Evolutionary conservation across 495 filamentous ascomycete genomes (phyloP).

Genomic region (Amorphotheca resinae): DNA sequence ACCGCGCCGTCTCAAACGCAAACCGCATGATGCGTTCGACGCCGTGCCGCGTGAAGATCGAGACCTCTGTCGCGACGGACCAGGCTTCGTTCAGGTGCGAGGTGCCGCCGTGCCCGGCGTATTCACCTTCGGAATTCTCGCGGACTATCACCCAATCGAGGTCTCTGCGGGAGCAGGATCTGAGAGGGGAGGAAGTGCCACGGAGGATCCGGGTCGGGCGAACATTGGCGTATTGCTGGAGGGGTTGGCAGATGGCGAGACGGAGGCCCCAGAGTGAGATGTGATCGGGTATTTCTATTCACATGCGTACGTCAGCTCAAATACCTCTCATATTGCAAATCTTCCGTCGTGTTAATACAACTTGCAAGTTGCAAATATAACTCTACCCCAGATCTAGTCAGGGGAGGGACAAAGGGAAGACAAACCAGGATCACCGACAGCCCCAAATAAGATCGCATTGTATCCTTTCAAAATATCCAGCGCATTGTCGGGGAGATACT

Average conservation of each 20-base stretch:
- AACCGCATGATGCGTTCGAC: slow-evolving; percentile 44
- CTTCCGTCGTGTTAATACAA: too few species aligned
- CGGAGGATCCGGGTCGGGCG: slow-evolving; percentile 39
- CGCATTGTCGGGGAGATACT: slow-evolving; percentile 42
- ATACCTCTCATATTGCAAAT: neutral
- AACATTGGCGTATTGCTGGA: slow-evolving; percentile 46
- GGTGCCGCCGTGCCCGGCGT: slow-evolving; percentile 42
- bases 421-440: slow-evolving; percentile 41
- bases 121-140: slow-evolving; percentile 47
- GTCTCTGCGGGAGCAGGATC: slow-evolving; percentile 27
- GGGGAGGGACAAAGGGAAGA: neutral
- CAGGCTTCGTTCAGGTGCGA: slow-evolving; percentile 37
- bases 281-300: slow-evolving; percentile 41
- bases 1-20: slow-evolving; percentile 38
- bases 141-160: slow-evolving; percentile 47
- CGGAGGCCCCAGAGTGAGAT: slow-evolving; percentile 44
- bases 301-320: neutral
- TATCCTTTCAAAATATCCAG: slow-evolving; percentile 38
- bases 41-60: slow-evolving; percentile 41
- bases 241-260: slow-evolving; percentile 39
- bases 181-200: slow-evolving; percentile 36
- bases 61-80: slow-evolving; percentile 41
- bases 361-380: too few species aligned
- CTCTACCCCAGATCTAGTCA: too few species aligned
- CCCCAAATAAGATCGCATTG: slow-evolving; percentile 45